phyloP scores from a whole-genome alignment of 2,329 filamentous ascomycete genomes.

The Pestalotiopsis sp. region DNA sequence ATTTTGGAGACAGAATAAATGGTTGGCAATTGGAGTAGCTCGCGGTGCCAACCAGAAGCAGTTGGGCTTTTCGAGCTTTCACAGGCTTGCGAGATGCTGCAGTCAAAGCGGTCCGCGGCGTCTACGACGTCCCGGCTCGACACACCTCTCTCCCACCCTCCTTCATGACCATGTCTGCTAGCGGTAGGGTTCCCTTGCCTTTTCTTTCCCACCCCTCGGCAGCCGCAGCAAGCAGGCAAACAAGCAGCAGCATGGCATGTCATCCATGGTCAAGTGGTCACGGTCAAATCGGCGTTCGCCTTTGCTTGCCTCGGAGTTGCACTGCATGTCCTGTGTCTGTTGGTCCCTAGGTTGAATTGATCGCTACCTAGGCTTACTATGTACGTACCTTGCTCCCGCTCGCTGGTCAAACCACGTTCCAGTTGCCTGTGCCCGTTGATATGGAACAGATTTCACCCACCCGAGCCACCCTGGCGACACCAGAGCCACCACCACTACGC shows the following conservation, averaged over 20 bases:
- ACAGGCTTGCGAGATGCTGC: not conserved
- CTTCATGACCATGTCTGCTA: not conserved
- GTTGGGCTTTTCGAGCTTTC: not conserved
- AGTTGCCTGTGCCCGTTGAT: constrained; percentile 17
- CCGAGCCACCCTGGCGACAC: not conserved
- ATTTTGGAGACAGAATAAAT: not conserved
- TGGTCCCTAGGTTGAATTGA: not conserved
- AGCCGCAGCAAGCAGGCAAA: not conserved
- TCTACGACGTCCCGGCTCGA: not conserved
- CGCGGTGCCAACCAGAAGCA: not conserved
- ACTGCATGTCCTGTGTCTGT: not conserved
- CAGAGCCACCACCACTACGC: not conserved
- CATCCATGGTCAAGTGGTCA: not conserved
- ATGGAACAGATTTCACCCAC: constrained; percentile 4
- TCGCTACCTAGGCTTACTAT: constrained; percentile 15
- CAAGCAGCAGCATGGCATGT: no score
- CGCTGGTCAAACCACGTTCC: constrained; percentile 30
- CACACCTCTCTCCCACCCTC: not conserved
- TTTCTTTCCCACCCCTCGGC: not conserved
- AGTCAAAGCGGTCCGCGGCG: not conserved
- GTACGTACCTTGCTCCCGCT: constrained; percentile 16
- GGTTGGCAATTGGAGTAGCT: not conserved
- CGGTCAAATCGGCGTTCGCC: not conserved
- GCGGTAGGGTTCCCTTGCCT: not conserved
- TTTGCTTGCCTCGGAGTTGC: not conserved